Percentiles rank a stretch among this genome's conserved stretches.
Evolutionary conservation across 257 asterid genomes (phyloP).

Genomic region (Nyctanthes arbortristis): DNA sequence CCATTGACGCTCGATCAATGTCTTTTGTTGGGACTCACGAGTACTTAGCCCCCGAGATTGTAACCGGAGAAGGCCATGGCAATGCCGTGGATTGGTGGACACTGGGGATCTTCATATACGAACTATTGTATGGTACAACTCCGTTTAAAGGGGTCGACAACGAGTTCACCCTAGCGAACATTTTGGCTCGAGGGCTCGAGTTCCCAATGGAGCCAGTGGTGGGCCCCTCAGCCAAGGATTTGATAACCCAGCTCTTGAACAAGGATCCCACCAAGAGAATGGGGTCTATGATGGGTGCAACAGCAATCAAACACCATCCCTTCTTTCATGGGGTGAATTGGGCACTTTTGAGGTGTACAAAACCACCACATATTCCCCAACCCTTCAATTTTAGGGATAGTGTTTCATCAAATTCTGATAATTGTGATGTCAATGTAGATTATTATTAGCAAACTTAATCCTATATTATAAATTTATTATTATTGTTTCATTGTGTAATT

Average conservation of each 20-base stretch:
- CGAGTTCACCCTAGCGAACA: conserved; percentile 60
- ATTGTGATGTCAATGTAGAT: conserved; percentile 41
- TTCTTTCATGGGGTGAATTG: conserved; percentile 79
- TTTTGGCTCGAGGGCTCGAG: conserved; percentile 60
- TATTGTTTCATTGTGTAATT: background rate
- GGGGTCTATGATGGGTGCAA: conserved; percentile 74
- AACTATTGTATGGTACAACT: conserved; percentile 60
- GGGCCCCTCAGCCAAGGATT: conserved; percentile 45
- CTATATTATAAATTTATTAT: background rate
- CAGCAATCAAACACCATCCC: conserved; percentile 63
- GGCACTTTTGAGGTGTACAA: conserved; percentile 71
- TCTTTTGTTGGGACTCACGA: conserved; percentile 81
- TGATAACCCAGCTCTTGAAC: conserved; percentile 52
- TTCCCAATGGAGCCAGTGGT: conserved; percentile 65
- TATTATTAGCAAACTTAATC: conserved; percentile 33
- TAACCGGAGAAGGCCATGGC: conserved; percentile 77
- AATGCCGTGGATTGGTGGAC: conserved; percentile 89
- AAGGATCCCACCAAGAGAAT: conserved; percentile 67
- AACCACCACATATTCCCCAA: conserved; percentile 59
- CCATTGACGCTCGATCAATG: conserved; percentile 65
- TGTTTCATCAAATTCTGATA: conserved; percentile 33
- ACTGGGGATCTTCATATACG: conserved; percentile 56
- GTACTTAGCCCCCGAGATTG: conserved; percentile 74
- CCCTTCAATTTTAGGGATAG: conserved; percentile 28
- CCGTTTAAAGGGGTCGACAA: conserved; percentile 63